phyloP scores from a whole-genome alignment of 2,329 filamentous ascomycete species.

The Fusarium oligoseptatum region DNA sequence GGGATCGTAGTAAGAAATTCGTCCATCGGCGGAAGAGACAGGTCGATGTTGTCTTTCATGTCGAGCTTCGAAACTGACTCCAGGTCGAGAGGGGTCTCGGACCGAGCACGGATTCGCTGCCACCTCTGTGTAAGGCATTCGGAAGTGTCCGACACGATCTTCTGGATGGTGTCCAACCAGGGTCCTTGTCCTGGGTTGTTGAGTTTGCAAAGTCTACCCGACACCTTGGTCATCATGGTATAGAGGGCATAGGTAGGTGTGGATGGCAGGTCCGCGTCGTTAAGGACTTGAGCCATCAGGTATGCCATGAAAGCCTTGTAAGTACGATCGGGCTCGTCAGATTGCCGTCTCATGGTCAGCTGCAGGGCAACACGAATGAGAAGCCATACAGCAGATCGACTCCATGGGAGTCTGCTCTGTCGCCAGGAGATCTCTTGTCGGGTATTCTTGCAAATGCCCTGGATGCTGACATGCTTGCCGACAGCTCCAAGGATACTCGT shows the following conservation, averaged over 20 bases:
- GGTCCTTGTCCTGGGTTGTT: neutral
- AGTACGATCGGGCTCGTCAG: fast-evolving
- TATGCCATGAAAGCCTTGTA: slow-evolving; percentile 41
- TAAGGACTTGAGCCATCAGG: slow-evolving; percentile 14
- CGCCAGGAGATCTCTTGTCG: slow-evolving; percentile 66
- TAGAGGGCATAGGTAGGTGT: slow-evolving; percentile 22
- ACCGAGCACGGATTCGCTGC: slow-evolving; percentile 2
- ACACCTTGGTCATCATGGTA: slow-evolving; percentile 31
- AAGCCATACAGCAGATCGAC: slow-evolving; percentile 67
- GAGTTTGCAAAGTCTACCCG: slow-evolving; percentile 25
- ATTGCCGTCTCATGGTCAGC: slow-evolving; percentile 31
- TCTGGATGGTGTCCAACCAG: slow-evolving; percentile 17
- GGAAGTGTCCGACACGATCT: slow-evolving; percentile 9
- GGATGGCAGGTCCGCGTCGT: neutral
- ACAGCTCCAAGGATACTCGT: slow-evolving; percentile 54
- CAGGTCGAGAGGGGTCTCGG: slow-evolving; percentile 5
- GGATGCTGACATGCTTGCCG: slow-evolving; percentile 45
- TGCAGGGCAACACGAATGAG: slow-evolving; percentile 66
- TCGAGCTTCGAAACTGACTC: neutral
- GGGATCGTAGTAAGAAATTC: slow-evolving; percentile 22
- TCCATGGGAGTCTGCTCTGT: slow-evolving; percentile 54
- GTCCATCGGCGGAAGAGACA: slow-evolving; percentile 24
- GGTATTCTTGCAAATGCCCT: slow-evolving; percentile 61
- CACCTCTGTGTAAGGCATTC: slow-evolving; percentile 11
- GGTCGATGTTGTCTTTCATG: slow-evolving; percentile 2